Conservation (phyloP, 805 yeast genomes). For the Cyberlindnera petersonii region DNA sequence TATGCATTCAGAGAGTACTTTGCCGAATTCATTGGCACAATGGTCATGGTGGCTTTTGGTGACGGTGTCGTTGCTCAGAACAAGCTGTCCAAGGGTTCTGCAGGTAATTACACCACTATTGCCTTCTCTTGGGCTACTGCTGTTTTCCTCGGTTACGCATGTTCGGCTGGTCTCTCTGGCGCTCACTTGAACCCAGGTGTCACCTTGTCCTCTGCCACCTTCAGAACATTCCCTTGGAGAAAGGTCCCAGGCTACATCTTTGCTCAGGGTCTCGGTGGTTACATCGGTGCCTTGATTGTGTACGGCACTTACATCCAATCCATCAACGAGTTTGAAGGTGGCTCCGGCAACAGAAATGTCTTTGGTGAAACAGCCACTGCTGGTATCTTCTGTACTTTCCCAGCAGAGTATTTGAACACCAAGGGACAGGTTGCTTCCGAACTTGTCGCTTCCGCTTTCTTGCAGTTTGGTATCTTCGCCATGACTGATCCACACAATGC, state of each 20-base stretch:
- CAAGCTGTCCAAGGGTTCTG: conserved; percentile 32
- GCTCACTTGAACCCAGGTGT: conserved; percentile 57
- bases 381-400: conserved; percentile 45
- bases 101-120: conserved; percentile 40
- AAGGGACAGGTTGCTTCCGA: conserved; percentile 47
- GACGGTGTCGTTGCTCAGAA: conserved; percentile 47
- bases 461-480: conserved; percentile 46
- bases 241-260: conserved; percentile 43
- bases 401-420: conserved; percentile 36
- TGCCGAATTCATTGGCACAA: conserved; percentile 51
- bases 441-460: conserved; percentile 40
- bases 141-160: conserved; percentile 46
- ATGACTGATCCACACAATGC: conserved; percentile 49
- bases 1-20: conserved; percentile 39
- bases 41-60: conserved; percentile 44
- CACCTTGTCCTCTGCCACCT: conserved; percentile 43
- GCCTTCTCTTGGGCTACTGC: conserved; percentile 54
- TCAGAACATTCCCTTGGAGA: conserved; percentile 48
- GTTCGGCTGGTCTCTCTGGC: conserved; percentile 54
- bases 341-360: conserved; percentile 25
- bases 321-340: conserved; percentile 36
- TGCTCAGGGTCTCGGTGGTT: conserved; percentile 48
- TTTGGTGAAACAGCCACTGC: conserved; percentile 33
- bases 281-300: conserved; percentile 42
- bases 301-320: conserved; percentile 43